Conservation (phyloP, 2,329 filamentous ascomycete genomes). For the Amphichorda felina region DNA sequence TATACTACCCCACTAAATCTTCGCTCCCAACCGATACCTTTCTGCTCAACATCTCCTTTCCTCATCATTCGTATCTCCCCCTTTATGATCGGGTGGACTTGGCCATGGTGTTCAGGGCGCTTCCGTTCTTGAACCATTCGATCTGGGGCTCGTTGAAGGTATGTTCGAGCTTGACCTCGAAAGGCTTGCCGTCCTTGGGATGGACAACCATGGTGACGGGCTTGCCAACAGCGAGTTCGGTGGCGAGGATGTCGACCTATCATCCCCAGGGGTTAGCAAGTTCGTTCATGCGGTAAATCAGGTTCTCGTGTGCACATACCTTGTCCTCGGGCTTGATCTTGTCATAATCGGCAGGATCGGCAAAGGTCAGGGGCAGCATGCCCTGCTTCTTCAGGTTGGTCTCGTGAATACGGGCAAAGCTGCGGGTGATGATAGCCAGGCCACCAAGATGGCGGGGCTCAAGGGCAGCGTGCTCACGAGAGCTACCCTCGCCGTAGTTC, state of each 20-base stretch:
- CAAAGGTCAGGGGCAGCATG: slow-evolving; percentile 96
- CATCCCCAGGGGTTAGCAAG: slow-evolving; percentile 9
- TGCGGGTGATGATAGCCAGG: slow-evolving; percentile 89
- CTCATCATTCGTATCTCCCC: not conserved
- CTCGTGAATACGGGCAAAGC: slow-evolving; percentile 98
- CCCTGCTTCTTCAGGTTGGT: slow-evolving; percentile 99
- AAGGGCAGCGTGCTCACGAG: slow-evolving; percentile 95
- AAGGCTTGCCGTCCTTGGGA: slow-evolving; percentile 73
- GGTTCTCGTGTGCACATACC: slow-evolving; percentile 24
- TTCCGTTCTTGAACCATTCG: slow-evolving; percentile 98
- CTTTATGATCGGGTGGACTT: slow-evolving; percentile 37
- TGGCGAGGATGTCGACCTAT: slow-evolving; percentile 71
- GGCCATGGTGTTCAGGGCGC: slow-evolving; percentile 96
- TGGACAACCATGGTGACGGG: slow-evolving; percentile 86
- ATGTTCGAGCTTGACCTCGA: slow-evolving; percentile 77
- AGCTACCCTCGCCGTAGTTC: slow-evolving; percentile 98
- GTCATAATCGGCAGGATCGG: slow-evolving; percentile 92
- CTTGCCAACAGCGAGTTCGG: slow-evolving; percentile 83
- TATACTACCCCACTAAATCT: no score
- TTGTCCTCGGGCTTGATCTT: slow-evolving; percentile 90
- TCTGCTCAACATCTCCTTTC: not conserved
- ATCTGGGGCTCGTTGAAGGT: slow-evolving; percentile 98
- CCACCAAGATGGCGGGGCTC: slow-evolving; percentile 96
- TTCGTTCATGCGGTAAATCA: not conserved
- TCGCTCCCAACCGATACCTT: not conserved